Conservation (phyloP, 306 rosid species). For the Cucurbita moschata region DNA sequence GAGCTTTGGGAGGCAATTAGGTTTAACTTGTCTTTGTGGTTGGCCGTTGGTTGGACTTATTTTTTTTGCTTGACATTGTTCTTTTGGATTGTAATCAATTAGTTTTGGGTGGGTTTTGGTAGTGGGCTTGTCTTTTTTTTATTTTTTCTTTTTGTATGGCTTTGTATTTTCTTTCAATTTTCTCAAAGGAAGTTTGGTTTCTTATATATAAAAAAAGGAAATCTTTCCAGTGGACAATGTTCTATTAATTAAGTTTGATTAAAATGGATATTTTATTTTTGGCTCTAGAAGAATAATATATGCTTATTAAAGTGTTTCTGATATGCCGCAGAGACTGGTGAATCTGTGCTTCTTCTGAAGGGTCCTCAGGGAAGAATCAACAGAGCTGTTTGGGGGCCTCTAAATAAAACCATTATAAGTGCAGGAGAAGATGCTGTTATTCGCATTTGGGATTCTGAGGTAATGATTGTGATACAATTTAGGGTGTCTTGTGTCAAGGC, state of each 20-base stretch:
- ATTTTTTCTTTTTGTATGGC: no score
- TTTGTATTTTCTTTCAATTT: not conserved
- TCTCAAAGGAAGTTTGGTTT: not conserved
- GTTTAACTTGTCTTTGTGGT: not conserved
- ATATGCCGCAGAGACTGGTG: conserved; percentile 48
- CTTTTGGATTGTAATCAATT: no score
- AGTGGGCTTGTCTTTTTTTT: no score
- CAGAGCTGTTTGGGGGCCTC: conserved; percentile 93
- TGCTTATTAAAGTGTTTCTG: not conserved
- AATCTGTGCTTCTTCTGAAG: conserved; percentile 50
- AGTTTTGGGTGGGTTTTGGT: not conserved
- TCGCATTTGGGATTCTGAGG: conserved; percentile 96
- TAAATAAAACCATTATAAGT: conserved; percentile 65
- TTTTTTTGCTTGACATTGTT: not conserved
- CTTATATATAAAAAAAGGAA: no score
- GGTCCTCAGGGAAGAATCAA: conserved; percentile 89
- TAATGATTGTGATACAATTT: not conserved
- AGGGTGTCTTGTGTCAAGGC: not conserved
- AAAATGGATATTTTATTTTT: not conserved
- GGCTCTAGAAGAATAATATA: not conserved
- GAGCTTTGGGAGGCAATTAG: not conserved
- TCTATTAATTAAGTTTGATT: not conserved
- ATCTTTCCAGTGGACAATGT: not conserved
- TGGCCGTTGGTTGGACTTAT: not conserved
- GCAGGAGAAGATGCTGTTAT: conserved; percentile 76